phyloP scores from a whole-genome alignment of 495 filamentous ascomycete species.

The Neurospora sp. region DNA sequence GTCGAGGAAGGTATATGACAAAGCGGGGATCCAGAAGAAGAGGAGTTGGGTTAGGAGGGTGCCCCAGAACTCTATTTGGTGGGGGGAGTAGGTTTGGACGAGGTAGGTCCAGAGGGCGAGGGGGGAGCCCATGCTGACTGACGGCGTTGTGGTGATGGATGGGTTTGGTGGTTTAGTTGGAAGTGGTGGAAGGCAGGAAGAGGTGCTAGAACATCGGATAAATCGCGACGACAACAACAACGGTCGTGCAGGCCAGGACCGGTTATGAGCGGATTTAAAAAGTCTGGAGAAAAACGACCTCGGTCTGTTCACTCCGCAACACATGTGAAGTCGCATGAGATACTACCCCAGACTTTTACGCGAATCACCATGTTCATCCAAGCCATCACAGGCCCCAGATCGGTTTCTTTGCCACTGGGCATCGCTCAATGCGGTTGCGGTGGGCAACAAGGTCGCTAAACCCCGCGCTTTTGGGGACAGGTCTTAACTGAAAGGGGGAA shows the following conservation, averaged over 20 bases:
- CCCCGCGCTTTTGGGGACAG: background rate
- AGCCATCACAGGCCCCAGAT: background rate
- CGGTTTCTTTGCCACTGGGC: background rate
- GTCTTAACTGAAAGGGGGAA: background rate
- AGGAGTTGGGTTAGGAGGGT: slow-evolving; percentile 36
- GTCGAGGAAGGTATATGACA: slow-evolving; percentile 35
- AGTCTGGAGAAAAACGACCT: background rate
- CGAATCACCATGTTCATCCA: background rate
- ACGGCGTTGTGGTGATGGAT: background rate
- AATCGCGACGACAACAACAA: background rate
- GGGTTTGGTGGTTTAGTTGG: background rate
- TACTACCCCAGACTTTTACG: background rate
- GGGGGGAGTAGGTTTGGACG: slow-evolving; percentile 9
- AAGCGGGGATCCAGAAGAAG: slow-evolving; percentile 42
- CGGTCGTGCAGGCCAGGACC: background rate
- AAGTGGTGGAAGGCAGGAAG: background rate
- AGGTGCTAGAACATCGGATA: background rate
- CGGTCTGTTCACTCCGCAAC: background rate
- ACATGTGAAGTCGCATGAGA: background rate
- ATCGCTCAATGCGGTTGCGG: background rate
- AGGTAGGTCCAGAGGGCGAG: slow-evolving; percentile 11
- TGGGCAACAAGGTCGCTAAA: background rate
- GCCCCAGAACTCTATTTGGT: slow-evolving; percentile 31
- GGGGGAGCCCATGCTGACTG: background rate
- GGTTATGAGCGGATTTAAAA: background rate